These are phyloP conservation scores for Ulota crispa DNA, from an alignment of 225 moss, liverwort and hornwort species.

Conservation along the genomic window DNA sequence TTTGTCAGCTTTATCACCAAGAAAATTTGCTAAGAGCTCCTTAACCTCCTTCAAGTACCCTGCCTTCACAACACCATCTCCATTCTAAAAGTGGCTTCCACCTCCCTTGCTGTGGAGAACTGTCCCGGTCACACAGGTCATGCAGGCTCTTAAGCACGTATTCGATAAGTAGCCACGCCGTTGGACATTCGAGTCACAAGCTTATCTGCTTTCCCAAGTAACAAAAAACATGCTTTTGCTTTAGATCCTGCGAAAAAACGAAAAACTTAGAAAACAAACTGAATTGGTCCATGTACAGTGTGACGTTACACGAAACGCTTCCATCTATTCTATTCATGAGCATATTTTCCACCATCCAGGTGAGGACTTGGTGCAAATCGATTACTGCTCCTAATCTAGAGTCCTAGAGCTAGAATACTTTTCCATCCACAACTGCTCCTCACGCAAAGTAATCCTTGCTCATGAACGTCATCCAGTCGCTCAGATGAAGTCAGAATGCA, in stretches of 20 bases:
- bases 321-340: constrained; percentile 1
- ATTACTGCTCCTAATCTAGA: constrained; percentile 1
- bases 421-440: neutral
- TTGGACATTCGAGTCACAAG: constrained; percentile 52
- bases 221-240: constrained; percentile 55
- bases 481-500: neutral
- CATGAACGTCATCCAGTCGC: neutral
- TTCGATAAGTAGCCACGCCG: constrained; percentile 62
- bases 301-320: neutral
- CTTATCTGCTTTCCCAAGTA: constrained; percentile 64
- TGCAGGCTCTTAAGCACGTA: constrained; percentile 30
- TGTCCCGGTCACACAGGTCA: neutral
- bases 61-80: neutral
- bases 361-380: constrained; percentile 7
- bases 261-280: constrained; percentile 17
- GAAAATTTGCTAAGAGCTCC: neutral
- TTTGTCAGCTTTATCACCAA: neutral
- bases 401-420: neutral
- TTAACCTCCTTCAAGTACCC: neutral
- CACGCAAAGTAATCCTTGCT: neutral
- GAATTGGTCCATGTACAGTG: neutral
- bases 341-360: neutral
- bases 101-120: neutral
- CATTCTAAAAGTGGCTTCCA: neutral
- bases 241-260: constrained; percentile 60